These are phyloP conservation scores for Kwoniella shivajii DNA, from an alignment of 1,284 basidiomycete species.

Conservation along the genomic window DNA sequence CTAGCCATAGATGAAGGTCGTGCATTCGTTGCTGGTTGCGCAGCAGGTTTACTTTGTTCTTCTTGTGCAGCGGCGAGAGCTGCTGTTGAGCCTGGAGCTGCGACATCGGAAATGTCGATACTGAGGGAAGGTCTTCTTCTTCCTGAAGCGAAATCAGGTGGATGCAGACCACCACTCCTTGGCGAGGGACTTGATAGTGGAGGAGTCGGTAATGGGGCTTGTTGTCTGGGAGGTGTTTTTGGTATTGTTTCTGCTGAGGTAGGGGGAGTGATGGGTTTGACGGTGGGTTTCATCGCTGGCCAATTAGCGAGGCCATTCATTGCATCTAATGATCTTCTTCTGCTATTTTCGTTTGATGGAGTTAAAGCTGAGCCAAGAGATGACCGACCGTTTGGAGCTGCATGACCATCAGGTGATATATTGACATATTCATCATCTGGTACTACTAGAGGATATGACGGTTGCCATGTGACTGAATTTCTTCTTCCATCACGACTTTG, in stretches of 20 bases:
- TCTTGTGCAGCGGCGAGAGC: slow-evolving; percentile 9
- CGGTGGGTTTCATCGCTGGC: slow-evolving; percentile 7
- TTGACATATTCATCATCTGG: slow-evolving; percentile 32
- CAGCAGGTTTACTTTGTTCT: background rate
- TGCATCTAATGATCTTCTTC: slow-evolving; percentile 23
- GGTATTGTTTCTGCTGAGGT: background rate
- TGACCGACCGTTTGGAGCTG: background rate
- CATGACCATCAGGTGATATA: slow-evolving; percentile 31
- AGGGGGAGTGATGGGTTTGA: slow-evolving; percentile 2
- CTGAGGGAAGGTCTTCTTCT: slow-evolving; percentile 13
- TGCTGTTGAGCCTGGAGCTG: slow-evolving; percentile 6
- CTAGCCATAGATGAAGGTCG: background rate
- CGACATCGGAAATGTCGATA: slow-evolving; percentile 10
- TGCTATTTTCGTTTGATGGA: slow-evolving; percentile 30
- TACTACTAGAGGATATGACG: slow-evolving; percentile 36
- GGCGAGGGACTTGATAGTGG: slow-evolving; percentile 4
- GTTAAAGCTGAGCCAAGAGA: background rate
- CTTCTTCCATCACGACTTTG: slow-evolving; percentile 7
- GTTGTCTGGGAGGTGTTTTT: slow-evolving; percentile 3
- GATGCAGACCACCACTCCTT: background rate
- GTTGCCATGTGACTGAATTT: slow-evolving; percentile 28
- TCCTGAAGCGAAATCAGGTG: background rate
- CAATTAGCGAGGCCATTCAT: slow-evolving; percentile 4
- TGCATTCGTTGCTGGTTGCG: background rate
- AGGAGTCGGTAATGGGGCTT: slow-evolving; percentile 10